phyloP scores from a whole-genome alignment of 2,329 filamentous ascomycete species.

The Neonectria hederae region DNA sequence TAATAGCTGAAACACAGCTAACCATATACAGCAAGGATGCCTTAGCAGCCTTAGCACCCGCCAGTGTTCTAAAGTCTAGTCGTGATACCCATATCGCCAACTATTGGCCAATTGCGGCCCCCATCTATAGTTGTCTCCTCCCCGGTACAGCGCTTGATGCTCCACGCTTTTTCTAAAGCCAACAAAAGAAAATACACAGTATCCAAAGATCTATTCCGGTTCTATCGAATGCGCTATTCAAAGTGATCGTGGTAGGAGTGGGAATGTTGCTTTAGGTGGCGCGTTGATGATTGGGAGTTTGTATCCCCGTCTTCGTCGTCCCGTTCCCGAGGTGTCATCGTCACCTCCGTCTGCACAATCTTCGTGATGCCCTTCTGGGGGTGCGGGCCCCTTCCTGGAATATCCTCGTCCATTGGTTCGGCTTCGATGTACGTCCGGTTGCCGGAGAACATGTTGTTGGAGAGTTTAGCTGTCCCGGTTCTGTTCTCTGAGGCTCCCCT shows the following conservation, averaged over 20 bases:
- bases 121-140: background rate
- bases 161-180: background rate
- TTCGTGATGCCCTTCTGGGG: slow-evolving; percentile 35
- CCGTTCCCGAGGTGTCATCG: slow-evolving; percentile 23
- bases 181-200: background rate
- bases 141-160: background rate
- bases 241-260: slow-evolving; percentile 2
- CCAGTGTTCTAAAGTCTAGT: background rate
- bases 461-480: background rate
- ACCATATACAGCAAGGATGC: background rate
- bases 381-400: background rate
- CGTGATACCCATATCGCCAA: background rate
- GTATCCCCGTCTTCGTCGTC: slow-evolving; percentile 31
- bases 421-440: slow-evolving; percentile 15
- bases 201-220: background rate
- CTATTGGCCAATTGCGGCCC: background rate
- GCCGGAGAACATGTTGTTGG: slow-evolving; percentile 17
- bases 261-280: slow-evolving; percentile 25
- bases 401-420: background rate
- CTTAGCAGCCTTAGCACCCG: background rate
- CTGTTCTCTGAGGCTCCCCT: background rate
- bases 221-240: background rate
- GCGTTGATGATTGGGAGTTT: slow-evolving; percentile 36
- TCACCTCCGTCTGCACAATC: slow-evolving; percentile 35
- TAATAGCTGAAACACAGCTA: background rate